Evolutionary conservation across 2,329 filamentous ascomycete genomes (phyloP), one percentile per base, ranked within the genome.

Genomic region (Elsinoe batatas): DNA sequence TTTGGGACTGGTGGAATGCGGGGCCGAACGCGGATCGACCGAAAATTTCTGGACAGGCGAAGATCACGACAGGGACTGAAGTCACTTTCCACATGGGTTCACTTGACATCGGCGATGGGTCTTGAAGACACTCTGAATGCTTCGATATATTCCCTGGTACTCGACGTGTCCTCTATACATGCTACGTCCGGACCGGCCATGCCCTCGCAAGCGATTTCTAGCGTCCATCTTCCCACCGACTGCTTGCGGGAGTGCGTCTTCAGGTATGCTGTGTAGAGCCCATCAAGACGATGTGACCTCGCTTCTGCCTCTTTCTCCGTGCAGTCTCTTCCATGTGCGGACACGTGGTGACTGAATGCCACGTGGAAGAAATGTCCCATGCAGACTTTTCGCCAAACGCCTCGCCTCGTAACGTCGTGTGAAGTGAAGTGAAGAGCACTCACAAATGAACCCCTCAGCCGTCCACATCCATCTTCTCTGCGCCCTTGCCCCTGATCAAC

Each of bases 401-500:
- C 53, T 32, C 36, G 56, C 47, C 33, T 32, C 35, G 33, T 43
- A 40, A 54, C 47, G n/a, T 50, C 35, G 20, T 46, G 42, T 46
- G 40, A 46, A 46, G 26, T 49, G 33, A 30, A 37, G 35, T 43
- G 35, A 17, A 32, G 10, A n/a, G 18, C 22, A 40, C 17, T 32
- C 51, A 54, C 36, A 33, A 26, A 4, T 15, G 13, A 2, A 26
- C 17, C 1, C 35, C 43, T 66, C 61, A 69, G 44, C 62, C 66
- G 59, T 71, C 68, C 37, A 69, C 64, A 53, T 70, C 68, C 67
- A 69, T 77, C 56, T 70, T 73, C 56, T 71, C 71, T 33, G 64
- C 65, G 10, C 72, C 73, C 49, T 69, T 65, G 4, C 72, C 73
- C 56, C 71, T 66, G 62, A 74, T 69, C 64, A 74, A 65, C 66